phyloP scores from a whole-genome alignment of 2,329 filamentous ascomycete genomes.

The Calonectria pauciramosa region DNA sequence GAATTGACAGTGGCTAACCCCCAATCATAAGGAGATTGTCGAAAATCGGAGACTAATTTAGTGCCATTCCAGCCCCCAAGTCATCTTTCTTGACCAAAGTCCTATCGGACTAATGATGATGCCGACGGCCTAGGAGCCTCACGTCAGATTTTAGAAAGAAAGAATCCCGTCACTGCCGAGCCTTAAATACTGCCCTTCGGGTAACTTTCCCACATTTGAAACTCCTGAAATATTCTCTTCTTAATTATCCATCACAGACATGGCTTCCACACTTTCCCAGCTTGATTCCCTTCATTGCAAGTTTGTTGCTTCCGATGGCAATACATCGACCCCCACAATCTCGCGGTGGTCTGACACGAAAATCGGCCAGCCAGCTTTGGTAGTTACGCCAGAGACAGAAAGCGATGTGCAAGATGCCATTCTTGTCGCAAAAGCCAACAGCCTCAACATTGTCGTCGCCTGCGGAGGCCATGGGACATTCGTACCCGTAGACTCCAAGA shows the following conservation, averaged over 20 bases:
- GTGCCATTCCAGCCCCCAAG: neutral
- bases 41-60: neutral
- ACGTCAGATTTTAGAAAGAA: slow-evolving; percentile 16
- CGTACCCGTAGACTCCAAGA: slow-evolving; percentile 44
- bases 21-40: neutral
- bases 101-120: neutral
- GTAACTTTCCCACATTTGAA: too few species aligned
- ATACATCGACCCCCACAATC: neutral
- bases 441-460: slow-evolving; percentile 45
- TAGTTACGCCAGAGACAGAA: slow-evolving; percentile 46
- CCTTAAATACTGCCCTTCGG: neutral
- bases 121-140: neutral
- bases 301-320: neutral
- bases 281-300: slow-evolving; percentile 28
- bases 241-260: neutral
- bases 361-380: slow-evolving; percentile 42
- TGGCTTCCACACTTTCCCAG: slow-evolving; percentile 15
- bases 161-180: neutral
- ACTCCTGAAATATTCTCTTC: neutral
- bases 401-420: slow-evolving; percentile 47
- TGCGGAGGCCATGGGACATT: slow-evolving; percentile 51
- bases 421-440: slow-evolving; percentile 43
- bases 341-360: slow-evolving; percentile 50
- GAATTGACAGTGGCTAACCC: neutral
- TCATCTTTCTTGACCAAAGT: neutral